These are phyloP conservation scores for Tillandsia leiboldiana DNA, from an alignment of 176 grass and related monocot species.

Conservation along the genomic window DNA sequence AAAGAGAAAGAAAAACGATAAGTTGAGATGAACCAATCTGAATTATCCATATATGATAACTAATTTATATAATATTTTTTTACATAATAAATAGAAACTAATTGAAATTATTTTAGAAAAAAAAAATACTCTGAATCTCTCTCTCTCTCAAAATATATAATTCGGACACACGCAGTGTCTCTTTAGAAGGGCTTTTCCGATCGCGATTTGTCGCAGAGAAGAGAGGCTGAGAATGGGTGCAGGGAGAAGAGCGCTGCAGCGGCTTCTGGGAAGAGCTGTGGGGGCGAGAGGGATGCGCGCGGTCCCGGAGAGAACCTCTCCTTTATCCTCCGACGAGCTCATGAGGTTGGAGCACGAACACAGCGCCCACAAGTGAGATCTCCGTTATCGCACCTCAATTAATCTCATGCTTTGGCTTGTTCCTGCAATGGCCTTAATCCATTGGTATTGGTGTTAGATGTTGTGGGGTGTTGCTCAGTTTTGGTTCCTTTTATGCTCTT, in stretches of 20 bases:
- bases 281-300: slow-evolving; percentile 20
- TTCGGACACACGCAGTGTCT: too few species aligned
- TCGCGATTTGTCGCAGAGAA: background rate
- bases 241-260: slow-evolving; percentile 36
- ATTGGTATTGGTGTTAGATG: background rate
- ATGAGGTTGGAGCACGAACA: slow-evolving; percentile 63
- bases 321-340: slow-evolving; percentile 72
- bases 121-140: background rate
- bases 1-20: background rate
- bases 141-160: too few species aligned
- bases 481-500: background rate
- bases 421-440: slow-evolving; percentile 2
- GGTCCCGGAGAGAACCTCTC: slow-evolving; percentile 24
- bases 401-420: background rate
- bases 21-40: background rate
- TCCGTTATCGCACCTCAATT: background rate
- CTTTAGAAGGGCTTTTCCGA: background rate
- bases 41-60: background rate
- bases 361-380: slow-evolving; percentile 74
- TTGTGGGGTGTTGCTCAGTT: background rate
- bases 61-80: background rate
- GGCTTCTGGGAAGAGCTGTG: slow-evolving; percentile 8
- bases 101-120: too few species aligned
- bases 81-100: background rate
- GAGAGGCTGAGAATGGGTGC: slow-evolving; percentile 20